Base-by-base conservation (phyloP, 441 rosid species). In the Syzygium syzygioides region DNA sequence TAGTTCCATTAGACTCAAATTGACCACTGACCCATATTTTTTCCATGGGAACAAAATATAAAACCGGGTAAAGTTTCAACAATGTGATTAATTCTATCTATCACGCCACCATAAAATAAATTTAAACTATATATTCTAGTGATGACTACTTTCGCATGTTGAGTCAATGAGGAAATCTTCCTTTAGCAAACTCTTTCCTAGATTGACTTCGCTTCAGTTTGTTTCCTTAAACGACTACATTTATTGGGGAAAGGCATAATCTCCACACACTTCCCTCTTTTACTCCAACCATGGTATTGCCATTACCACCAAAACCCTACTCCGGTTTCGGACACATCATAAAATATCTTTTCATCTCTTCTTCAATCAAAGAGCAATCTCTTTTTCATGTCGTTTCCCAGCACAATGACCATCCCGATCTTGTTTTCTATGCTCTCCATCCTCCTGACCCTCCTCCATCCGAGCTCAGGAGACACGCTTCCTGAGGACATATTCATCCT, bases 401-500 rank as follows among this genome's bases (percentile, higher is more conserved):
- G 18, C 57, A 55, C 25, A 85, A 85, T 57, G 60, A 57, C 30
- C 3, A 50, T 57, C 50, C 41, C 60, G 26, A 20, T 32, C 45
- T 85, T 37, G 18, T 54, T 18, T n/a, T 85, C 50, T 85, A n/a
- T 54, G 60, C 64, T 85, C 41, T 32, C 86, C 86, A 9, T 85
- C 48, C 59, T 85, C 57, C 60, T 85, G 18, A 25, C 60, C 57
- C n/a, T 54, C 66, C 32, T 60, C 25, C 26, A 32, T 53, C 57
- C 62, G 23, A 53, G 86, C 62, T 57, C 62, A 32, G 64, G 59
- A 55, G 59, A 32, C 85, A 8, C 79, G 18, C 54, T 26, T 64
- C 90, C 88, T 54, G 18, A 79, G 52, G 85, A 86, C 86, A 80
- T 89, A 30, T 89, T 86, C 88, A 86, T 89, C 88, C 88, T 89